Base-by-base conservation (phyloP, 2,329 filamentous ascomycete species). In the Nemania sp. region DNA sequence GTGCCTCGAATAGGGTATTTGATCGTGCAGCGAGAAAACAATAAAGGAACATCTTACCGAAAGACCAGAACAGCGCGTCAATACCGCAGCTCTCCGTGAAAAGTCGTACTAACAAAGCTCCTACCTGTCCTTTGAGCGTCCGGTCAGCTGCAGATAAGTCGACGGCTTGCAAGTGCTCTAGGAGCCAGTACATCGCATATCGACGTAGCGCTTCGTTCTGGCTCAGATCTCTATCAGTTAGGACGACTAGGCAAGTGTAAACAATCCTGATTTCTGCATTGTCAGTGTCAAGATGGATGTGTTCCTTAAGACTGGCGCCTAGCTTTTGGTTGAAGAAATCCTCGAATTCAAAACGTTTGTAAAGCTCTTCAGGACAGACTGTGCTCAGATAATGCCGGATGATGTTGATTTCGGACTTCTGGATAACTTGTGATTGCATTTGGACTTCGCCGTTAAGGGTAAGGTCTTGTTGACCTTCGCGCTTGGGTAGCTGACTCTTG, bases 281-380 rank as follows among this genome's bases (percentile, higher is more conserved):
- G 7, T 71, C 66, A 0, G 61, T 60, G 26, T 73, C 71, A 11
- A 67, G 49, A 39, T 62, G 65, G 33, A 72, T 71, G 41, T 62
- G 67, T 22, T 68, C 63, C 46, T 68, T 68, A 2, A 64, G 58
- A 19, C 56, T 54, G 7, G 64, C 65, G 17, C 65, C 62, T 5
- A 68, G 24, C 48, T 70, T 72, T 8, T 53, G 43, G 2, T 66
- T 52, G 42, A 73, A 69, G 41, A 72, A 73, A 0, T 66, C 52
- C 2, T 72, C 66, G 31, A 73, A 72, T 1, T 66, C 68, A 23
- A 72, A 70, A 5, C 66, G 64, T 4, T 57, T 31, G 28, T 69
- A 72, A 6, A 73, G 61, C 0, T 69, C 65, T 1, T 53, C 48
- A 0, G 70, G 70, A 22, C 70, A 73, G 11, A 72, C 68, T 9